Percentiles rank a stretch among this genome's conserved stretches.
Conservation (phyloP, 2,329 filamentous ascomycete genomes). For the Neonectria faginata region DNA sequence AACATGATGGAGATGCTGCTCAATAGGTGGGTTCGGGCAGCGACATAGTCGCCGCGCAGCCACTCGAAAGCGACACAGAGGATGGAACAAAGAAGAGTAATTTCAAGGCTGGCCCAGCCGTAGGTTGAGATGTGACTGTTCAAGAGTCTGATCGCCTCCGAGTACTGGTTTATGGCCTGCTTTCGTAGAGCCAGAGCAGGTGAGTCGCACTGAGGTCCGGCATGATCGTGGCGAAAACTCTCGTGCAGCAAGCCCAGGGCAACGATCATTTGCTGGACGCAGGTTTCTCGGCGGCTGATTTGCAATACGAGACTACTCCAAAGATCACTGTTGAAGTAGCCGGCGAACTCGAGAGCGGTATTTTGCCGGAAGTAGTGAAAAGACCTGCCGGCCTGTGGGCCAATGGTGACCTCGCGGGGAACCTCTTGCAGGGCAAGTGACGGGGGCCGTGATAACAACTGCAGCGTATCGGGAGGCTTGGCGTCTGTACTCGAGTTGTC, state of each 20-base stretch:
- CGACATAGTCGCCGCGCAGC: constrained; percentile 32
- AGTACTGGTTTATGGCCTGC: constrained; percentile 28
- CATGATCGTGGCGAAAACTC: constrained; percentile 28
- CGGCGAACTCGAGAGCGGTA: constrained; percentile 30
- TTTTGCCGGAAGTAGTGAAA: constrained; percentile 32
- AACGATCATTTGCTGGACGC: constrained; percentile 33
- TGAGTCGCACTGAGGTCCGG: background rate
- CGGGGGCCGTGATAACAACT: background rate
- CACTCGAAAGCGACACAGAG: constrained; percentile 38
- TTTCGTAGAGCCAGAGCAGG: constrained; percentile 11
- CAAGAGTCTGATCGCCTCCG: constrained; percentile 23
- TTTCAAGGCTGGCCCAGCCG: constrained; percentile 31
- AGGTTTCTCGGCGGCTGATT: constrained; percentile 33
- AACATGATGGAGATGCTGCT: constrained; percentile 30
- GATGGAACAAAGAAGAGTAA: constrained; percentile 34
- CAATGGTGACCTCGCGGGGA: background rate
- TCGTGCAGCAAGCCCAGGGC: constrained; percentile 34
- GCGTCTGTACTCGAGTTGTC: background rate
- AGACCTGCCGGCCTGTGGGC: constrained; percentile 17
- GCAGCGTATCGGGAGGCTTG: background rate
- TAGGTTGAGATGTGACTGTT: constrained; percentile 33
- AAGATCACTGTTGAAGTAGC: constrained; percentile 35
- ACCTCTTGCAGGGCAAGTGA: background rate
- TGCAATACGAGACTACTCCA: constrained; percentile 34
- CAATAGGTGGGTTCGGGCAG: constrained; percentile 30